Evolutionary conservation across 257 asterid species (phyloP).

Genomic region (Penstemon davidsonii): DNA sequence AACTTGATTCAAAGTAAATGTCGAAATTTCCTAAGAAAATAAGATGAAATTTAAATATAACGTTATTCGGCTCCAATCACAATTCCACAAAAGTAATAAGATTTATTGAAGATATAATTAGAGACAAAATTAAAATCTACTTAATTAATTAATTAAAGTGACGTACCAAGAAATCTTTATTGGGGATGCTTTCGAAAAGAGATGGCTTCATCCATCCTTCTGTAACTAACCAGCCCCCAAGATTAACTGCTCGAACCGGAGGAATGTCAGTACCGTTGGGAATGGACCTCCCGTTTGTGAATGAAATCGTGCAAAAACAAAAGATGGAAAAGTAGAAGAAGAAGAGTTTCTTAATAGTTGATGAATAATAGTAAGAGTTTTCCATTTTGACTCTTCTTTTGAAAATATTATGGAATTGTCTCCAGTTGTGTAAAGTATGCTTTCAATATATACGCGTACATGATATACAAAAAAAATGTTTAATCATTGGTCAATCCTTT

Average conservation of each 20-base stretch:
- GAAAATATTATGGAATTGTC: neutral
- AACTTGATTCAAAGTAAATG: no score
- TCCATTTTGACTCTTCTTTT: neutral
- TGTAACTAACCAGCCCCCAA: conserved; percentile 71
- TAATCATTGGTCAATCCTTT: neutral
- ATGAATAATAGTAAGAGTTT: neutral
- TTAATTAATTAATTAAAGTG: neutral
- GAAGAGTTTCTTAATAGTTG: conserved; percentile 19
- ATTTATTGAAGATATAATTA: neutral
- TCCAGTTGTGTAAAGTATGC: no score
- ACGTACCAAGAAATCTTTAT: conserved; percentile 56
- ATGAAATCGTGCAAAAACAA: conserved; percentile 23
- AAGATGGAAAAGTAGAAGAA: conserved; percentile 27
- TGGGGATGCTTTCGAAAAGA: conserved; percentile 56
- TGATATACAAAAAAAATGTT: neutral
- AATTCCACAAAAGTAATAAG: no score
- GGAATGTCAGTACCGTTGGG: conserved; percentile 6
- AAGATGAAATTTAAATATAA: no score
- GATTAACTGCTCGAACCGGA: conserved; percentile 61
- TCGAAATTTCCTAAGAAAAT: no score
- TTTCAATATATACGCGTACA: no score
- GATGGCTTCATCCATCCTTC: conserved; percentile 78
- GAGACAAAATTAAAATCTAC: neutral
- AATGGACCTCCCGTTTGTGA: conserved; percentile 31
- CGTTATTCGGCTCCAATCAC: no score